Base-by-base conservation (phyloP, 192 early-diverging fungal genomes). In the Coemansia sp. region DNA sequence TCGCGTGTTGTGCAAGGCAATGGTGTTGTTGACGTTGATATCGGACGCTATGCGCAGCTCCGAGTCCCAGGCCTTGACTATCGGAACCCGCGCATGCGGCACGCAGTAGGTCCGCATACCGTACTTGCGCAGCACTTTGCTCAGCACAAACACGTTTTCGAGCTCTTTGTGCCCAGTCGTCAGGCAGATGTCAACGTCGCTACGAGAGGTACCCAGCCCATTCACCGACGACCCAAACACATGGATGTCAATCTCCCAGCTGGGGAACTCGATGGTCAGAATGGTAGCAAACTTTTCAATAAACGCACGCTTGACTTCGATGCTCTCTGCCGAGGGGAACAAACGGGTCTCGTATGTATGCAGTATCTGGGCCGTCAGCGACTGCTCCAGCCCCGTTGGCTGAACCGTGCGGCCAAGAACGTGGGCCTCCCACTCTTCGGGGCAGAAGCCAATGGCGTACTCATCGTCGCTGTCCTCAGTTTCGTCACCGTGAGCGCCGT, bases 191-290 rank as follows among this genome's bases (percentile, higher is more conserved):
- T 98, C 96, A 9, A 98, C 92, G 74, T 98, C 96, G 38, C 91
- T 93, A 18, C 76, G 76, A 37, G 79, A 85, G 0, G 93, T 94
- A 21, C 92, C 95, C 24, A 98, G 81, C 39, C 90, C 90, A 77
- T 95, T 97, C 34, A 91, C 87, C 0, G 94, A 91, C 5, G 95
- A 96, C 84, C 95, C 95, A 86, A 98, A 98, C 23, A 95, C 76
- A 73, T 96, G 89, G 3, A 87, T 90, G 35, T 84, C 84, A 36
- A 96, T 87, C 35, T 90, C 84, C 59, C 84, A 83, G 55, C 82
- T 86, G 7, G 94, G 95, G 86, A 90, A 98, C 83, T 96, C 94
- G 7, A 42, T 59, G 23, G 88, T 83, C 67, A 98, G 65, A 10
- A 98, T 88, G 5, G 72, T 65, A 26, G 95, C 88, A 60, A 98